Conservation (phyloP, 2,329 filamentous ascomycete species). For the Didymella keratinophila region DNA sequence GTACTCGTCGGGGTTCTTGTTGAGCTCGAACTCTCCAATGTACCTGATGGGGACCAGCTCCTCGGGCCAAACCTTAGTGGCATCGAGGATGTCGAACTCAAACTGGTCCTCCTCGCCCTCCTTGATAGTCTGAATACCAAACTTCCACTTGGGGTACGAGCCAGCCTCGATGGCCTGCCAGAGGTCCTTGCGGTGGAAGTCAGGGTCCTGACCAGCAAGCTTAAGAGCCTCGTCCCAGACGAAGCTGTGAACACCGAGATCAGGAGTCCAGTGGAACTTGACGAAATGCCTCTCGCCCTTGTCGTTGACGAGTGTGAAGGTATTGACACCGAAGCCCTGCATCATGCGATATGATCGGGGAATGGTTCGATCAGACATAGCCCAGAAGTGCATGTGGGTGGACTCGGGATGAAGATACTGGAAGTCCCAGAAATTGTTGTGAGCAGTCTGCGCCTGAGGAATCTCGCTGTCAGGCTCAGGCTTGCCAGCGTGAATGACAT, state of each 20-base stretch:
- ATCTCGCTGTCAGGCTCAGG: slow-evolving; percentile 75
- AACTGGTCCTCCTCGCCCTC: slow-evolving; percentile 78
- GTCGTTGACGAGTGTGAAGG: slow-evolving; percentile 72
- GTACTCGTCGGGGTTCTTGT: slow-evolving; percentile 81
- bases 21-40: slow-evolving; percentile 81
- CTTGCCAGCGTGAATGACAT: slow-evolving; percentile 69
- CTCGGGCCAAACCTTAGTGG: slow-evolving; percentile 87
- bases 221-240: slow-evolving; percentile 84
- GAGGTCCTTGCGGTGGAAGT: slow-evolving; percentile 83
- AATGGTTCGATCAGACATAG: slow-evolving; percentile 77
- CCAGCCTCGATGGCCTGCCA: slow-evolving; percentile 76
- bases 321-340: slow-evolving; percentile 87
- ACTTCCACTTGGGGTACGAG: slow-evolving; percentile 78
- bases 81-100: slow-evolving; percentile 85
- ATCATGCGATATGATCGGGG: slow-evolving; percentile 83
- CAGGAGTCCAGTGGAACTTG: slow-evolving; percentile 80
- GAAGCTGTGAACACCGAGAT: slow-evolving; percentile 77
- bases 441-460: slow-evolving; percentile 73
- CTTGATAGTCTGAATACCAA: slow-evolving; percentile 79
- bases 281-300: slow-evolving; percentile 75
- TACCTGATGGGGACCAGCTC: slow-evolving; percentile 77
- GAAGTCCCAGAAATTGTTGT: slow-evolving; percentile 77
- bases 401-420: slow-evolving; percentile 70
- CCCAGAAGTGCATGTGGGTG: slow-evolving; percentile 82
- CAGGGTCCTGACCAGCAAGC: slow-evolving; percentile 68